Evolutionary conservation across 768 basidiomycete genomes (phyloP), one percentile per base, ranked within the genome.

Genomic region (Amanita inopinata): DNA sequence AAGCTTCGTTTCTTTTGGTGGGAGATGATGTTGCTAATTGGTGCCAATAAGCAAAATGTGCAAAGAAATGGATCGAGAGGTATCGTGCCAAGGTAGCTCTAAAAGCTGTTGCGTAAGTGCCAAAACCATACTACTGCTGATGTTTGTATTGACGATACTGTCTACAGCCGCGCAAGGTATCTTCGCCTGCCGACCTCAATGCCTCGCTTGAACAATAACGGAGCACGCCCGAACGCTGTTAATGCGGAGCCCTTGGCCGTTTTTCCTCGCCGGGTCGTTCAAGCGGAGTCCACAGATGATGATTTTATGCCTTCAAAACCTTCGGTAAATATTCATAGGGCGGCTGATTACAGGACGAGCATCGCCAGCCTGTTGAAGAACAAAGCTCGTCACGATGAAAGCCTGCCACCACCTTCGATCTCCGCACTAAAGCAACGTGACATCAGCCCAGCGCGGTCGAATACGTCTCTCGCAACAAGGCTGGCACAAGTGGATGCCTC

Each of bases 91-190:
- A 82, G 55, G 69, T 80, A 31, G 79, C 82, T 30, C 69, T 82
- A 31, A 87, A 85, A 57, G 85, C 88, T 39, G 79, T 88, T 36
- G 84, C 83, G 88, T 91, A 58, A 67, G 86, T 78, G 39, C 41
- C 48, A 40, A 18, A 6, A 11, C 17, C 18, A 25, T 40, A 15
- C 22, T 22, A 42, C 45, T 49, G 20, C 12, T 11, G 12, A 9
- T 4, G 28, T 34, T 8, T 15, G 20, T 15, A n/a, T 34, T 49
- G 24, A 33, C 40, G 47, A 12, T 49, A 43, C n/a, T 43, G 43
- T 45, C 23, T 45, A 14, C 42, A 90, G 87, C 46, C 86, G 87
- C 18, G 87, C 88, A 30, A 74, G 86, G 52, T 83, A 86, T 61
- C 72, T 90, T 47, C 80, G 82, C 46, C 67, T 90, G 27, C 83